Evolutionary conservation across 345 rosid species (phyloP), one percentile per base, ranked within the genome.

Genomic region (Gossypium arboreum): DNA sequence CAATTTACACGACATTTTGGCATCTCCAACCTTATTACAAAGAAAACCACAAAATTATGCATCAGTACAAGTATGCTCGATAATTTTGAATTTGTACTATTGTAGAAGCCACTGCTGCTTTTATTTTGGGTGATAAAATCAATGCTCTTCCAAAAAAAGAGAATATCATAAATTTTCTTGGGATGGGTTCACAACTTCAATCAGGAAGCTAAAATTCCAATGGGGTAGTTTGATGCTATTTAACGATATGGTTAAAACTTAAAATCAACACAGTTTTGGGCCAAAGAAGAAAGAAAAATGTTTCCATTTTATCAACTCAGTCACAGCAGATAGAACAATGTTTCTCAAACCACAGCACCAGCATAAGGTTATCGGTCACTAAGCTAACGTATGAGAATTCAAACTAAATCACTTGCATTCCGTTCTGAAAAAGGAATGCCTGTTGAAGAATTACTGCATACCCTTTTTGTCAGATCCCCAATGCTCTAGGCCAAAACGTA

Each of bases 381-480:
- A 64, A 64, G 51, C 50, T 64, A 45, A 45, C 24, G 2, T 20
- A 12, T 3, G 54, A 66, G 54, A 47, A 47, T 22, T 12, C 9
- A 2, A 47, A 47, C 57, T 12, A 51, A 50, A 48, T 15, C 25
- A 68, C 25, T 50, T 51, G 18, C 6, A 51, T 9, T 12, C 27
- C 73, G 27, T 17, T 25, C 45, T 10, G 16, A 27, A 27, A 27
- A 51, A 16, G 17, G 18, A 11, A 67, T 15, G 60, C 60, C 25
- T 12, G 22, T 20, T 2, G 9, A 65, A 43, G 69, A 18, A 41
- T 34, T 16, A 72, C 16, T 9, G 12, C 73, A 68, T 76, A 91
- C 97, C 99, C 85, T 93, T 91, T 43, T 81, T 84, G 77, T 95
- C 98, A 25, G 99, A 95, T 71, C 98, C 97, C 99, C 98, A 95